Evolutionary conservation across 495 filamentous ascomycete genomes (phyloP).

Genomic region (Penicillium canescens): DNA sequence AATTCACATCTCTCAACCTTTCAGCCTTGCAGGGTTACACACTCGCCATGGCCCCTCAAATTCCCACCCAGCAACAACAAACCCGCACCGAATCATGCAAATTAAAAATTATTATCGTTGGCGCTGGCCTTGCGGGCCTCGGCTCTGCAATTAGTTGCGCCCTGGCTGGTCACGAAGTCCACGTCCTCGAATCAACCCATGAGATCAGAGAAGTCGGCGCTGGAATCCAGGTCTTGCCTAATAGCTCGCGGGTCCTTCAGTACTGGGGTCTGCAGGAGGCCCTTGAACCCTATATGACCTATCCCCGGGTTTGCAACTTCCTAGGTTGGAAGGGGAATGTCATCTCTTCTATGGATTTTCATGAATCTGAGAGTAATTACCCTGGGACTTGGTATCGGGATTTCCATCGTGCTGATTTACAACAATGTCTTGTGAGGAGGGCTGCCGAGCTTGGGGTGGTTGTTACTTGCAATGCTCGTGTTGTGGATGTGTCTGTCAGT

Average conservation of each 20-base stretch:
- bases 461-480: conserved; percentile 44
- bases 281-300: conserved; percentile 48
- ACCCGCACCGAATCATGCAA: conserved; percentile 14
- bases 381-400: conserved; percentile 58
- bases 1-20: no score
- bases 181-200: conserved; percentile 59
- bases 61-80: conserved; percentile 19
- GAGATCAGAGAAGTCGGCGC: conserved; percentile 55
- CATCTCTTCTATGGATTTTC: conserved; percentile 52
- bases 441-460: conserved; percentile 52
- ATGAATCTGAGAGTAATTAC: conserved; percentile 38
- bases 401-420: conserved; percentile 60
- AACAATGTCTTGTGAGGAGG: conserved; percentile 50
- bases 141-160: conserved; percentile 59
- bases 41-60: conserved; percentile 16
- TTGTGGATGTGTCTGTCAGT: conserved; percentile 38
- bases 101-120: conserved; percentile 50
- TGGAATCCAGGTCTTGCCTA: conserved; percentile 58
- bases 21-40: background rate
- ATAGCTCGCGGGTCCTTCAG: conserved; percentile 53
- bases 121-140: conserved; percentile 66
- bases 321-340: conserved; percentile 50
- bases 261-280: conserved; percentile 54
- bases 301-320: conserved; percentile 57
- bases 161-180: conserved; percentile 60